phyloP scores from a whole-genome alignment of 2,329 filamentous ascomycete genomes.

The Stylonectria norvegica region DNA sequence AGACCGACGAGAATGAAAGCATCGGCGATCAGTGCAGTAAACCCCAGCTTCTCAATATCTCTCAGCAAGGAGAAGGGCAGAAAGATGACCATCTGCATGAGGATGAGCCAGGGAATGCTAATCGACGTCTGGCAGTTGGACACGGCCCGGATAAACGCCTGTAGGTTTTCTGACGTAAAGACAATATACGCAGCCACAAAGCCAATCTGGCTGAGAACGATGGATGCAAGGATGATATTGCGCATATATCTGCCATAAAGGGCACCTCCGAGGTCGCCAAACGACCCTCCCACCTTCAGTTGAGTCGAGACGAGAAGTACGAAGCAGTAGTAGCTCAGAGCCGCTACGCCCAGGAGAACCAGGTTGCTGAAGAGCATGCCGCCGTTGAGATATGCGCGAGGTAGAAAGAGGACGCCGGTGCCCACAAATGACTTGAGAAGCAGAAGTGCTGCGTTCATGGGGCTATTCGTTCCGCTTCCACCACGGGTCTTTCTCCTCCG shows the following conservation, averaged over 20 bases:
- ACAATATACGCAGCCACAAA: conserved; percentile 96
- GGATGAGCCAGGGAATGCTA: conserved; percentile 82
- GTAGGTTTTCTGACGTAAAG: conserved; percentile 92
- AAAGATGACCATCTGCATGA: conserved; percentile 95
- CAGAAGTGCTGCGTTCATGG: conserved; percentile 75
- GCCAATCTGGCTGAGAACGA: conserved; percentile 92
- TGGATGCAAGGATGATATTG: conserved; percentile 80
- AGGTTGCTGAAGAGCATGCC: conserved; percentile 96
- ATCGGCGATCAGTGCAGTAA: conserved; percentile 90
- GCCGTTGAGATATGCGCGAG: conserved; percentile 89
- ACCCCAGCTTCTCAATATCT: conserved; percentile 95
- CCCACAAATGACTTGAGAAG: conserved; percentile 97
- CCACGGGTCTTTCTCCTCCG: conserved; percentile 73
- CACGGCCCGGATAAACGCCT: conserved; percentile 90
- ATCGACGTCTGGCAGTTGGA: conserved; percentile 82
- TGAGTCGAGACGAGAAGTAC: conserved; percentile 87
- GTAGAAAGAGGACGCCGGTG: conserved; percentile 90
- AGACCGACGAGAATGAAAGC: conserved; percentile 91
- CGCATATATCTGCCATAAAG: conserved; percentile 91
- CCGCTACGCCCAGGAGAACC: conserved; percentile 80
- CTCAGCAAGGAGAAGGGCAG: conserved; percentile 88
- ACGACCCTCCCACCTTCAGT: conserved; percentile 84
- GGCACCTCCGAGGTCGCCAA: conserved; percentile 92
- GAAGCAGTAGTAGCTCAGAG: conserved; percentile 95
- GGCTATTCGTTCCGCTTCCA: conserved; percentile 71